Percentiles rank a stretch among this genome's conserved stretches.
These are phyloP conservation scores for Pichia insulana DNA, from an alignment of 805 yeast genomes.

Conservation along the genomic window DNA sequence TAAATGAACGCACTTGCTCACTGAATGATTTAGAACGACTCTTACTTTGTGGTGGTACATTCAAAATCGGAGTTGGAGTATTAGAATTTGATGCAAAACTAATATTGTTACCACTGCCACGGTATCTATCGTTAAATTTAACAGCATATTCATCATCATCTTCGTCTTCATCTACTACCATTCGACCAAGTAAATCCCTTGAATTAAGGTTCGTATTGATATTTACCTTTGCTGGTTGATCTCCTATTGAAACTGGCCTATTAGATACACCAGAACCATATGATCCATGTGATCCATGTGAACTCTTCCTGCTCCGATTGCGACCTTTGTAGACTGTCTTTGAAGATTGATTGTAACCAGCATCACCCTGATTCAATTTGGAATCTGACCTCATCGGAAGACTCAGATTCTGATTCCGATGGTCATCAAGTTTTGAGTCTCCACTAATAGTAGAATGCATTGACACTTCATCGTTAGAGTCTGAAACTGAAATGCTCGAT, in stretches of 20 bases:
- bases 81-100: constrained; percentile 10
- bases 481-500: constrained; percentile 19
- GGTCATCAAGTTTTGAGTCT: constrained; percentile 29
- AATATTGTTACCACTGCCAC: constrained; percentile 3
- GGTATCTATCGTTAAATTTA: constrained; percentile 17
- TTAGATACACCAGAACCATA: not conserved
- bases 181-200: constrained; percentile 23
- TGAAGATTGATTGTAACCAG: too few relatives aligned
- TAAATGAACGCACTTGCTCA: constrained; percentile 33
- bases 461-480: constrained; percentile 25
- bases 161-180: constrained; percentile 23
- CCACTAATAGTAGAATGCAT: constrained; percentile 29
- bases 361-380: constrained; percentile 8
- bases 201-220: constrained; percentile 14
- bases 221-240: constrained; percentile 5
- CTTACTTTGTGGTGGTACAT: constrained; percentile 8
- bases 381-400: constrained; percentile 26
- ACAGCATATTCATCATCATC: constrained; percentile 23
- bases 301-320: constrained; percentile 1
- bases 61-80: constrained; percentile 10
- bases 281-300: constrained; percentile 3
- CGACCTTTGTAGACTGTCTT: too few relatives aligned
- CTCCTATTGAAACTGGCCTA: not conserved
- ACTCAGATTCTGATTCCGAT: constrained; percentile 27
- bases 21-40: constrained; percentile 33